Evolutionary conservation across 768 basidiomycete genomes (phyloP).

Genomic region (Floccularia luteovirens): DNA sequence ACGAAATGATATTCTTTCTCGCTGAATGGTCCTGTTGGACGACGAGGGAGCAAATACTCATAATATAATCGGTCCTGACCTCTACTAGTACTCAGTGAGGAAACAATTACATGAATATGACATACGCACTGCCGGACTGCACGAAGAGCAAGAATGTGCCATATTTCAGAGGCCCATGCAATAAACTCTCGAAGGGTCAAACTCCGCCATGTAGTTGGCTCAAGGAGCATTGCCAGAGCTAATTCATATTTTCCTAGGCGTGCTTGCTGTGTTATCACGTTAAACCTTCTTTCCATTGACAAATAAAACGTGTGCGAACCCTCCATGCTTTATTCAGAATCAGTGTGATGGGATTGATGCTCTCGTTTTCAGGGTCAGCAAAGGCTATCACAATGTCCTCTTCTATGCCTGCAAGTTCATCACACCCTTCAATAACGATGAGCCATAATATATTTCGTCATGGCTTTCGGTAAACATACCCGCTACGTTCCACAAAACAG

Average conservation of each 20-base stretch:
- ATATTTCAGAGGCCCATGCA: slow-evolving; percentile 71
- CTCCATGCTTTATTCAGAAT: slow-evolving; percentile 62
- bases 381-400: slow-evolving; percentile 68
- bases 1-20: slow-evolving; percentile 52
- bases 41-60: slow-evolving; percentile 57
- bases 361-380: slow-evolving; percentile 45
- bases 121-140: slow-evolving; percentile 55
- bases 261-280: slow-evolving; percentile 36
- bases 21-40: slow-evolving; percentile 47
- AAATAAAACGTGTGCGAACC: slow-evolving; percentile 24
- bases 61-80: slow-evolving; percentile 58
- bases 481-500: slow-evolving; percentile 61
- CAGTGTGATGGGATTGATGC: slow-evolving; percentile 54
- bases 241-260: slow-evolving; percentile 62
- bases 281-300: slow-evolving; percentile 5
- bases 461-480: slow-evolving; percentile 32
- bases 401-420: slow-evolving; percentile 54
- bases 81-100: slow-evolving; percentile 20
- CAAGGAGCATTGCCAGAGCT: slow-evolving; percentile 54
- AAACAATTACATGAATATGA: background rate
- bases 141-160: slow-evolving; percentile 67
- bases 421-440: slow-evolving; percentile 44
- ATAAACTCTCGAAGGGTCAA: slow-evolving; percentile 57
- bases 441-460: too few species aligned
- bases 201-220: slow-evolving; percentile 64